Conservation (phyloP, 2,329 filamentous ascomycete species). For the Dactylellina sp. region DNA sequence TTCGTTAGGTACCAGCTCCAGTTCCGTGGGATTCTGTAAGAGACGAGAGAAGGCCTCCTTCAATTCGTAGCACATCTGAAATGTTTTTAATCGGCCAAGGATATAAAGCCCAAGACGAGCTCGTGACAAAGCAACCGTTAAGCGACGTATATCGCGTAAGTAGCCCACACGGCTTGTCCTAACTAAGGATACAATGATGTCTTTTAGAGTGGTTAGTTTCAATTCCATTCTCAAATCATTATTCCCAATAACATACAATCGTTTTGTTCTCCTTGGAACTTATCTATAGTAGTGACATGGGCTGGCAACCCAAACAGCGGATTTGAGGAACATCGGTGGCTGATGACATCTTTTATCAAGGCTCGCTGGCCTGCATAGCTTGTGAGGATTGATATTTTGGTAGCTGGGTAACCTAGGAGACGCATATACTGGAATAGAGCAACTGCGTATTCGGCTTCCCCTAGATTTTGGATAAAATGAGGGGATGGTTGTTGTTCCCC, state of each 20-base stretch:
- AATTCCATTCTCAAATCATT: background rate
- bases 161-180: slow-evolving; percentile 91
- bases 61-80: slow-evolving; percentile 88
- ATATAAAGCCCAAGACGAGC: slow-evolving; percentile 92
- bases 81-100: slow-evolving; percentile 86
- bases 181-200: slow-evolving; percentile 92
- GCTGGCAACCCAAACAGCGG: slow-evolving; percentile 88
- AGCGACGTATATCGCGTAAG: slow-evolving; percentile 87
- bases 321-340: slow-evolving; percentile 84
- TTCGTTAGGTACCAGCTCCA: slow-evolving; percentile 85
- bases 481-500: slow-evolving; percentile 91
- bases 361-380: slow-evolving; percentile 94
- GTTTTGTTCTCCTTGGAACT: slow-evolving; percentile 99
- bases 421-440: slow-evolving; percentile 98
- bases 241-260: slow-evolving; percentile 76
- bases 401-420: slow-evolving; percentile 87
- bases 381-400: slow-evolving; percentile 85
- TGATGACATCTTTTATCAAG: slow-evolving; percentile 86
- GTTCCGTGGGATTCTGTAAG: slow-evolving; percentile 72
- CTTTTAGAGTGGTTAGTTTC: slow-evolving; percentile 65
- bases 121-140: slow-evolving; percentile 93
- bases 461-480: slow-evolving; percentile 95
- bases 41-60: slow-evolving; percentile 85
- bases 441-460: slow-evolving; percentile 96
- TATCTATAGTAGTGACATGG: slow-evolving; percentile 94